Base-by-base conservation (phyloP, 2,329 filamentous ascomycete species). In the Colletotrichum sublineola region DNA sequence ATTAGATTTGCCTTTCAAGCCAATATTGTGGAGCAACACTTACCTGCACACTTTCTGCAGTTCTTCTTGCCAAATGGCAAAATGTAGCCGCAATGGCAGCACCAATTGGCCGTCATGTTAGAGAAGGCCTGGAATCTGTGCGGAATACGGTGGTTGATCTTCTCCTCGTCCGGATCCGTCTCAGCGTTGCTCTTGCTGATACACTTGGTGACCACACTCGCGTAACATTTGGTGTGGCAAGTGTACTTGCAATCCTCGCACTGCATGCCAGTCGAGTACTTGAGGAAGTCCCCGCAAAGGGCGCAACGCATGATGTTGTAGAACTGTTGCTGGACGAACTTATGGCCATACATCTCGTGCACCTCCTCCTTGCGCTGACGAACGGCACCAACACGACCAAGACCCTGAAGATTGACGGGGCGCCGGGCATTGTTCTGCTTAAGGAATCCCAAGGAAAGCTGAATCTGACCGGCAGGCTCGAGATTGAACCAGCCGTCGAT, bases 291-390 rank as follows among this genome's bases (percentile, higher is more conserved):
- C 73, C 95, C 96, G 81, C 96, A 99, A 46, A 98, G 91, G 18
- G 96, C 96, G 83, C 96, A 99, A 74, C 96, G 96, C 96, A 99
- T 99, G 80, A 99, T 98, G 88, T 98, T 99, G 91, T 98, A 99
- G 83, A 99, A 99, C 82, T 98, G 96, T 81, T 98, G 95, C 79
- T 96, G 94, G 68, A 98, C 92, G 80, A 99, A 99, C 84, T 98
- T 99, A 91, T 99, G 96, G 61, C 96, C 96, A 81, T 97, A 98
- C 87, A 98, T 97, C 85, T 99, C 96, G 84, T 98, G 94, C 5
- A 99, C 92, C 79, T 98, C 95, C 82, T 99, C 96, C 86, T 99
- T 99, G 79, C 94, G 94, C 84, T 99, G 96, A 76, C 96, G 94
- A 76, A 99, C 95, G 75, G 96, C 96, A 79, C 96, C 96, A 84